Evolutionary conservation across 257 asterid species (phyloP).

Genomic region (Capsicum baccatum): DNA sequence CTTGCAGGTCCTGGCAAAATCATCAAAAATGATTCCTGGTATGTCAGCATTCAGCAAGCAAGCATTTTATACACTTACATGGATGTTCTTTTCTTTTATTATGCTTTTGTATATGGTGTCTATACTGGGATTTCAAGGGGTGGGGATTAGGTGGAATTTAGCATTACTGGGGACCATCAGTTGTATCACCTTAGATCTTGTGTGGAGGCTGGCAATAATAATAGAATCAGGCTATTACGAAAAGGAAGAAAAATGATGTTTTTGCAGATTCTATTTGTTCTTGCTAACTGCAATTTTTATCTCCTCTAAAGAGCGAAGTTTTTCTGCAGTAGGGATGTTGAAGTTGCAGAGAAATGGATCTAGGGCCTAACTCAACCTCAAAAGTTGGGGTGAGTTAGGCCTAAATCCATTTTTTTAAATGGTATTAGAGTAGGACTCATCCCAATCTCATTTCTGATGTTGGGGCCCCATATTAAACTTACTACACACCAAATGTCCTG

Average conservation of each 20-base stretch:
- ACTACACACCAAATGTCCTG: too few relatives aligned
- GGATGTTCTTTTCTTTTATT: not conserved
- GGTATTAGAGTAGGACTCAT: too few relatives aligned
- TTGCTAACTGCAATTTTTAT: not conserved
- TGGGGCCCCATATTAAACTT: too few relatives aligned
- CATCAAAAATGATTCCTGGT: constrained; percentile 97
- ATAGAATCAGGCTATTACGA: not conserved
- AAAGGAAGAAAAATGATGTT: not conserved
- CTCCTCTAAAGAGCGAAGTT: not conserved
- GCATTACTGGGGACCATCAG: not conserved
- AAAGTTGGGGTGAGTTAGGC: too few relatives aligned
- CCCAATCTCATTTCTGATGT: too few relatives aligned
- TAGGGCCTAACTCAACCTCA: too few relatives aligned
- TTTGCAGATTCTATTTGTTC: not conserved
- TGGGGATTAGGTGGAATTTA: constrained; percentile 1
- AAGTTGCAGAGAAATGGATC: too few relatives aligned
- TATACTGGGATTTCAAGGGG: not conserved
- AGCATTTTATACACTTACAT: constrained; percentile 8
- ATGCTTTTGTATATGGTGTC: not conserved
- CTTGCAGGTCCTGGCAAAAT: constrained; percentile 84
- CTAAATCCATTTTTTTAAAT: too few relatives aligned
- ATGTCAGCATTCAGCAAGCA: constrained; percentile 26
- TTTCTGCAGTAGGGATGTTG: not conserved
- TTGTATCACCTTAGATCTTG: not conserved
- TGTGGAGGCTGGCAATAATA: not conserved